Evolutionary conservation across 371 early-diverging fungal genomes (phyloP).

Genomic region (Apophysomyces variabilis): DNA sequence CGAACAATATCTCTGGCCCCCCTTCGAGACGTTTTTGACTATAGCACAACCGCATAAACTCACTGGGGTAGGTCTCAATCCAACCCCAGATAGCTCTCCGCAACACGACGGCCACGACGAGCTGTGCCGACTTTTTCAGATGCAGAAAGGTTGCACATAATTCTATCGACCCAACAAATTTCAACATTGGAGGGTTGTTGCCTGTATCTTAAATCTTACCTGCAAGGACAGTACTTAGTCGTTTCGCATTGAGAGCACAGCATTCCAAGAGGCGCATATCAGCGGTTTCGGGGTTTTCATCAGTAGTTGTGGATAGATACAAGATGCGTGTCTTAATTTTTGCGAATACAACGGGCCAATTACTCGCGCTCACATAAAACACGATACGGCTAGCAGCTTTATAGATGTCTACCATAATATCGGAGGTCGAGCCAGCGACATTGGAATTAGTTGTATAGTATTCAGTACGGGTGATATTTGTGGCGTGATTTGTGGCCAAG

Average conservation of each 20-base stretch:
- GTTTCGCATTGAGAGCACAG: conserved; percentile 71
- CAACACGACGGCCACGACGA: conserved; percentile 70
- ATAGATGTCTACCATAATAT: conserved; percentile 66
- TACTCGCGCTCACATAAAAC: conserved; percentile 80
- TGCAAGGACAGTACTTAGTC: conserved; percentile 70
- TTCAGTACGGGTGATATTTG: conserved; percentile 56
- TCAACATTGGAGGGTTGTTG: neutral
- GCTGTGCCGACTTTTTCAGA: conserved; percentile 72
- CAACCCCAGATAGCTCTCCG: conserved; percentile 88
- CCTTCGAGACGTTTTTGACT: conserved; percentile 80
- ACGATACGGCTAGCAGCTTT: conserved; percentile 76
- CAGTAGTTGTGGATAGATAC: conserved; percentile 60
- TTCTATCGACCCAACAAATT: conserved; percentile 45
- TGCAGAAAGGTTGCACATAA: conserved; percentile 64
- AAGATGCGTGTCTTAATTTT: conserved; percentile 66
- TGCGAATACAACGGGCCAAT: conserved; percentile 78
- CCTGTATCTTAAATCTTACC: conserved; percentile 40
- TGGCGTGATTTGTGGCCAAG: conserved; percentile 42
- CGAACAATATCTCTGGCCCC: conserved; percentile 78
- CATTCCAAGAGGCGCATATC: conserved; percentile 82
- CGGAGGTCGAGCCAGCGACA: conserved; percentile 37
- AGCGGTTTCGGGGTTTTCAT: conserved; percentile 74
- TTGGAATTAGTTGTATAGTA: conserved; percentile 35
- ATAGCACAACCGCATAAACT: conserved; percentile 74
- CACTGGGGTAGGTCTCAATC: conserved; percentile 83